phyloP scores from a whole-genome alignment of 1,284 basidiomycete species.

The Ustilago xerochloae region DNA sequence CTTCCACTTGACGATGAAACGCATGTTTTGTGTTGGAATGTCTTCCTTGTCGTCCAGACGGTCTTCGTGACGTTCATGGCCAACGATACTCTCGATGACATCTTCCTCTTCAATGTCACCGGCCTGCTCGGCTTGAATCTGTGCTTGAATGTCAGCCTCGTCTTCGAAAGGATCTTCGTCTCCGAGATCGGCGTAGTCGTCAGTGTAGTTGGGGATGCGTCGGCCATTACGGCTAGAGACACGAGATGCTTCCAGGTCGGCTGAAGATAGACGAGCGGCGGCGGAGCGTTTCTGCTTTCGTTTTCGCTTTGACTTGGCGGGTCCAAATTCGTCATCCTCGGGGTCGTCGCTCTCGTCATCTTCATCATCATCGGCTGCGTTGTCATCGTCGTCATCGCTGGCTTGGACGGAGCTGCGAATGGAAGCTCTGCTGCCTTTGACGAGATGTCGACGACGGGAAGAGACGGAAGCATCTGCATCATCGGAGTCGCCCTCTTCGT shows the following conservation, averaged over 20 bases:
- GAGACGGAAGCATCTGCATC: conserved; percentile 32
- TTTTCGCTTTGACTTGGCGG: conserved; percentile 24
- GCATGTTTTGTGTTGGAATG: conserved; percentile 68
- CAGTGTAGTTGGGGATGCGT: conserved; percentile 67
- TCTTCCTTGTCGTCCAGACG: conserved; percentile 66
- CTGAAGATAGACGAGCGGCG: conserved; percentile 32
- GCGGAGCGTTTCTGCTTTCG: conserved; percentile 27
- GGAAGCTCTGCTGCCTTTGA: conserved; percentile 37
- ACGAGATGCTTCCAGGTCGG: conserved; percentile 53
- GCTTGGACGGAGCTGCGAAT: conserved; percentile 42
- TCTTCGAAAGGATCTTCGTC: conserved; percentile 67
- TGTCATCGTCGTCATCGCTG: conserved; percentile 71
- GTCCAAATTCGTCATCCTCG: conserved; percentile 70
- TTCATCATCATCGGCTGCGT: conserved; percentile 37
- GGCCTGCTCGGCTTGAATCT: conserved; percentile 26
- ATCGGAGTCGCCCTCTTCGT: conserved; percentile 39
- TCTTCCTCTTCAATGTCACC: conserved; percentile 63
- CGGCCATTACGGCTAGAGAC: conserved; percentile 60
- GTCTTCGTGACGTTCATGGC: conserved; percentile 68
- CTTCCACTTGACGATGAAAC: conserved; percentile 71
- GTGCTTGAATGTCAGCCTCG: conserved; percentile 48
- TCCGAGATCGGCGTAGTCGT: conserved; percentile 64
- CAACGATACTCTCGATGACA: conserved; percentile 69
- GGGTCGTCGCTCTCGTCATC: conserved; percentile 85
- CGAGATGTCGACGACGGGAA: conserved; percentile 34